Percentiles rank a stretch among this genome's conserved stretches.
Evolutionary conservation across 768 basidiomycete genomes (phyloP).

Genomic region (Plicaturopsis crispa): DNA sequence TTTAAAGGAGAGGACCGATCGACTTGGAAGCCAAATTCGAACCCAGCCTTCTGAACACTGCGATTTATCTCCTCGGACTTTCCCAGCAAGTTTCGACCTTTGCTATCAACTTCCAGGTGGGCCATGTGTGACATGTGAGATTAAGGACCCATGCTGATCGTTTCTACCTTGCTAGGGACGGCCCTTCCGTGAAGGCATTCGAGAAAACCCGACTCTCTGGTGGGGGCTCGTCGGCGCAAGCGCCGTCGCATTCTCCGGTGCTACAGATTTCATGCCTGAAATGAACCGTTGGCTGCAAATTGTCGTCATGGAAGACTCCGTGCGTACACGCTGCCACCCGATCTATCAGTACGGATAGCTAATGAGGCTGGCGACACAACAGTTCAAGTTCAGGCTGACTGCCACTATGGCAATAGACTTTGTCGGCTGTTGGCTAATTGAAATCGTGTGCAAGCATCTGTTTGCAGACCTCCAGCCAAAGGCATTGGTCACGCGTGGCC

Average conservation of each 20-base stretch:
- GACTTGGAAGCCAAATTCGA: conserved; percentile 97
- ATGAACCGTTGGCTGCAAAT: conserved; percentile 95
- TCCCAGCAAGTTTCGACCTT: conserved; percentile 99
- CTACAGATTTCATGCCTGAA: conserved; percentile 93
- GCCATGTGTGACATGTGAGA: conserved; percentile 4
- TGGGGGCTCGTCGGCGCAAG: conserved; percentile 89
- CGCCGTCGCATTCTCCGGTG: conserved; percentile 86
- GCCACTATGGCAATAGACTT: conserved; percentile 84
- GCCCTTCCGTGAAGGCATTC: conserved; percentile 96
- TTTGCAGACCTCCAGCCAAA: conserved; percentile 89
- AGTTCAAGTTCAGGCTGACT: conserved; percentile 85
- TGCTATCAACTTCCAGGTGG: conserved; percentile 92
- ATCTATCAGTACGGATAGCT: too few relatives aligned
- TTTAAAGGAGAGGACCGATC: conserved; percentile 61
- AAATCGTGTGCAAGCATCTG: conserved; percentile 72
- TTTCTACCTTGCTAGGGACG: conserved; percentile 57
- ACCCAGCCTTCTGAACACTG: conserved; percentile 90
- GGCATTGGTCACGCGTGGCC: conserved; percentile 73
- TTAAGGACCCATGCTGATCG: background rate
- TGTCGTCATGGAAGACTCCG: conserved; percentile 75
- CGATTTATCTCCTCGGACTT: conserved; percentile 90
- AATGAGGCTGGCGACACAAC: too few relatives aligned
- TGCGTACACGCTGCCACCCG: conserved; percentile 43
- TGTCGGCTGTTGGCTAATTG: conserved; percentile 78
- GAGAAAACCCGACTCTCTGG: conserved; percentile 90